These are phyloP conservation scores for Wallacemonas sp. DNA, from an alignment of 208 protist species.

Conservation along the genomic window DNA sequence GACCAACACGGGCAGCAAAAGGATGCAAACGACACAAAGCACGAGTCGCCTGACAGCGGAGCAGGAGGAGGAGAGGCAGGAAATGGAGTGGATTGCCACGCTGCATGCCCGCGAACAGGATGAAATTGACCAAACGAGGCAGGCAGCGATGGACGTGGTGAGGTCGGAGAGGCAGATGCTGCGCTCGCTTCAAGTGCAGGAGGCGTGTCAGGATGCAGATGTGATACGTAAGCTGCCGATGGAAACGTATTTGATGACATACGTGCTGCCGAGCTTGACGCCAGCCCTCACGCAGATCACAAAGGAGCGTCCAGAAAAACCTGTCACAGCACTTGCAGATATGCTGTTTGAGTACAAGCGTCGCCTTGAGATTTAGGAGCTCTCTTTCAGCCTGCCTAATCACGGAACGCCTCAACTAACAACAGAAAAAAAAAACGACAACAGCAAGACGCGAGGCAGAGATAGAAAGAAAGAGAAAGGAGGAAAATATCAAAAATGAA, in stretches of 20 bases:
- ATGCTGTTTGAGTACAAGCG: conserved; percentile 84
- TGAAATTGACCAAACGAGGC: conserved; percentile 28
- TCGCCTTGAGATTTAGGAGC: conserved; percentile 20
- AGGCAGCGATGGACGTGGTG: conserved; percentile 27
- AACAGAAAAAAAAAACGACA: conserved; percentile 18
- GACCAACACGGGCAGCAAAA: neutral
- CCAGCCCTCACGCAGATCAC: conserved; percentile 87
- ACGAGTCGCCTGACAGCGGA: neutral
- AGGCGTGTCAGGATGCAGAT: conserved; percentile 28
- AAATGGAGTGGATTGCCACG: conserved; percentile 29
- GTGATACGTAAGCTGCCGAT: conserved; percentile 50
- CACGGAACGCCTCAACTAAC: no score
- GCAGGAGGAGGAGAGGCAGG: conserved; percentile 15
- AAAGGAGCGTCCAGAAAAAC: conserved; percentile 89
- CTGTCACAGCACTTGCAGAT: conserved; percentile 91
- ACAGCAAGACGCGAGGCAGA: neutral
- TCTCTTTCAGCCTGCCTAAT: no score
- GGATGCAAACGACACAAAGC: no score
- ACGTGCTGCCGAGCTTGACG: conserved; percentile 93
- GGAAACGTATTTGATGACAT: conserved; percentile 91
- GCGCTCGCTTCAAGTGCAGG: conserved; percentile 63
- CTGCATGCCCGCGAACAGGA: conserved; percentile 38
- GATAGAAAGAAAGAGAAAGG: neutral
- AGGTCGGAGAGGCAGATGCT: conserved; percentile 43
- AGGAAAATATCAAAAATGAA: neutral